Conservation (phyloP, 305 asterid species). For the Fraxinus nigra region DNA sequence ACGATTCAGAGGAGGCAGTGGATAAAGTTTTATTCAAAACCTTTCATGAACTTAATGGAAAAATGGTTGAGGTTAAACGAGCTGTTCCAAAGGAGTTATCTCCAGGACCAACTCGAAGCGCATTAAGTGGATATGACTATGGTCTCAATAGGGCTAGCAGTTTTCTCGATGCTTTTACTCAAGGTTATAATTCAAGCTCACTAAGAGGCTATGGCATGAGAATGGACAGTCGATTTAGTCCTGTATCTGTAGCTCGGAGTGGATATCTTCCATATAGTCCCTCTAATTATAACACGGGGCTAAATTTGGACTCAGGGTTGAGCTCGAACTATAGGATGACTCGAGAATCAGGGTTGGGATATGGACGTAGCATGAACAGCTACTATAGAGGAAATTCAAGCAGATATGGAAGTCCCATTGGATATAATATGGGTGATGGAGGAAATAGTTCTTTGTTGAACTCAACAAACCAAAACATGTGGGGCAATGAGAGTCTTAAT, state of each 20-base stretch:
- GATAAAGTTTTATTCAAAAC: slow-evolving; percentile 65
- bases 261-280: slow-evolving; percentile 51
- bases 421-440: slow-evolving; percentile 26
- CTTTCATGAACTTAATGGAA: slow-evolving; percentile 82
- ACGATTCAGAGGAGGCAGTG: slow-evolving; percentile 78
- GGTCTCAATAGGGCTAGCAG: slow-evolving; percentile 59
- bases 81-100: slow-evolving; percentile 87
- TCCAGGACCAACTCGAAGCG: slow-evolving; percentile 64
- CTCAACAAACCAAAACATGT: slow-evolving; percentile 25
- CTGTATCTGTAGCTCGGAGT: slow-evolving; percentile 47
- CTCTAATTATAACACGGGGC: slow-evolving; percentile 35
- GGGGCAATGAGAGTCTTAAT: slow-evolving; percentile 38
- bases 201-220: slow-evolving; percentile 55
- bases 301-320: slow-evolving; percentile 42
- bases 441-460: slow-evolving; percentile 33
- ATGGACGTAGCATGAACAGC: slow-evolving; percentile 42
- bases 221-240: slow-evolving; percentile 65
- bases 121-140: slow-evolving; percentile 44
- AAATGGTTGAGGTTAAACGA: slow-evolving; percentile 87
- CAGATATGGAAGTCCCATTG: slow-evolving; percentile 30
- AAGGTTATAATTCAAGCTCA: slow-evolving; percentile 47
- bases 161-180: slow-evolving; percentile 50
- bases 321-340: slow-evolving; percentile 33
- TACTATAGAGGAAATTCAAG: slow-evolving; percentile 37
- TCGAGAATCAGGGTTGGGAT: slow-evolving; percentile 40